phyloP scores from a whole-genome alignment of 495 filamentous ascomycete species.

The Lentithecium fluviatile region DNA sequence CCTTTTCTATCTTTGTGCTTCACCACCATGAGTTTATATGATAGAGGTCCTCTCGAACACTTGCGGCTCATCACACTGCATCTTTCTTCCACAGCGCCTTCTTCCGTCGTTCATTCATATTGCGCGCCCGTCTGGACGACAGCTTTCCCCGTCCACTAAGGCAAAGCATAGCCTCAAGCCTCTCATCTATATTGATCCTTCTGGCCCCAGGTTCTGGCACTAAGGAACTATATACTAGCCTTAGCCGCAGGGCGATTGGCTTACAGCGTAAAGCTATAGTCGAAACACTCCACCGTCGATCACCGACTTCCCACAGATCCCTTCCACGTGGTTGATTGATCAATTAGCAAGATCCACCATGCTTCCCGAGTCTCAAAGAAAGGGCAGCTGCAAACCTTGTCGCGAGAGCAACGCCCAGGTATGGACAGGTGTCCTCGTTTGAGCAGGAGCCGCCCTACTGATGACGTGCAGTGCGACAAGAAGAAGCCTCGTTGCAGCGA shows the following conservation, averaged over 20 bases:
- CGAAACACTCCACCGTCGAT: too few species aligned
- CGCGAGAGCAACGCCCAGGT: constrained; percentile 19
- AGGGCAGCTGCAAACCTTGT: constrained; percentile 23
- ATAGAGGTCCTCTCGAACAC: background rate
- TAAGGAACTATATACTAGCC: too few species aligned
- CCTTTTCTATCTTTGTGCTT: constrained; percentile 21
- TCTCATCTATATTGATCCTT: too few species aligned
- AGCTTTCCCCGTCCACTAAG: too few species aligned
- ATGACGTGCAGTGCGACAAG: constrained; percentile 25
- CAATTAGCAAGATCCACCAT: background rate
- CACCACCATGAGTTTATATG: constrained; percentile 18
- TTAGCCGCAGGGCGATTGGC: too few species aligned
- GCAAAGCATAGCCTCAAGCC: too few species aligned
- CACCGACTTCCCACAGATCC: too few species aligned
- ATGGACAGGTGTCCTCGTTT: background rate
- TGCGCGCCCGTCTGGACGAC: too few species aligned
- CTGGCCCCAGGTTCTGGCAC: background rate
- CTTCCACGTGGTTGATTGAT: background rate
- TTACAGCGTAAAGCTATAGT: too few species aligned
- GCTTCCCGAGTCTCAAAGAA: constrained; percentile 11
- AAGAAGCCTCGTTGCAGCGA: constrained; percentile 26
- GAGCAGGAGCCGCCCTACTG: background rate
- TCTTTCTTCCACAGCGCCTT: background rate
- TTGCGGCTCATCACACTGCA: background rate
- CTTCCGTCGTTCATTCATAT: too few species aligned